Evolutionary conservation across 2,329 filamentous ascomycete genomes (phyloP).

Genomic region (Nigrospora sphaerica): DNA sequence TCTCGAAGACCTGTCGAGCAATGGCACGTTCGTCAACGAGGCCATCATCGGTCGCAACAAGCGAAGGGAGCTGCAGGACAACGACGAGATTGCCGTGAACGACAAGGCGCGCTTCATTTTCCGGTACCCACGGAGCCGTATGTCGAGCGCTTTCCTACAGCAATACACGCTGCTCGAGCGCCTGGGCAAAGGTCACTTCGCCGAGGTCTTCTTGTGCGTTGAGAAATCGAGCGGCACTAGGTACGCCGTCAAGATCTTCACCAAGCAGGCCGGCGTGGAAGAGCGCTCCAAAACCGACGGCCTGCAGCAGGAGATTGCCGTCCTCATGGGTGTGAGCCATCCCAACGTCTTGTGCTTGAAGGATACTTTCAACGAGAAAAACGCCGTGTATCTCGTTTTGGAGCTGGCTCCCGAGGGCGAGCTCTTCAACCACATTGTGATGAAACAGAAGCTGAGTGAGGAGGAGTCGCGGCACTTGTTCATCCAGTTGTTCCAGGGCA

Average conservation of each 20-base stretch:
- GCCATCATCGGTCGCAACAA: slow-evolving; percentile 87
- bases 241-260: slow-evolving; percentile 93
- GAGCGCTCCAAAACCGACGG: slow-evolving; percentile 80
- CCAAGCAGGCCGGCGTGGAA: slow-evolving; percentile 73
- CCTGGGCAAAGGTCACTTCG: slow-evolving; percentile 91
- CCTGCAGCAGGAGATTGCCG: slow-evolving; percentile 90
- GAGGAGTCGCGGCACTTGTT: slow-evolving; percentile 81
- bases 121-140: slow-evolving; percentile 71
- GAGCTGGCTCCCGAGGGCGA: slow-evolving; percentile 91
- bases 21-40: slow-evolving; percentile 95
- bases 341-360: slow-evolving; percentile 89
- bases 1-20: slow-evolving; percentile 88
- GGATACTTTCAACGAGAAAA: slow-evolving; percentile 87
- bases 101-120: slow-evolving; percentile 86
- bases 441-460: slow-evolving; percentile 83
- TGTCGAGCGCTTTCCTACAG: slow-evolving; percentile 72
- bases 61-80: slow-evolving; percentile 77
- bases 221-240: slow-evolving; percentile 76
- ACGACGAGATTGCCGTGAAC: slow-evolving; percentile 84
- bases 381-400: slow-evolving; percentile 84
- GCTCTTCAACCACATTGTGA: slow-evolving; percentile 90
- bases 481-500: slow-evolving; percentile 81
- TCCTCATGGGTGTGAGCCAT: slow-evolving; percentile 95
- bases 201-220: slow-evolving; percentile 83
- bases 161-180: slow-evolving; percentile 81